Evolutionary conservation across 2,329 filamentous ascomycete genomes (phyloP), one percentile per base, ranked within the genome.

Genomic region (Colletotrichum musae): DNA sequence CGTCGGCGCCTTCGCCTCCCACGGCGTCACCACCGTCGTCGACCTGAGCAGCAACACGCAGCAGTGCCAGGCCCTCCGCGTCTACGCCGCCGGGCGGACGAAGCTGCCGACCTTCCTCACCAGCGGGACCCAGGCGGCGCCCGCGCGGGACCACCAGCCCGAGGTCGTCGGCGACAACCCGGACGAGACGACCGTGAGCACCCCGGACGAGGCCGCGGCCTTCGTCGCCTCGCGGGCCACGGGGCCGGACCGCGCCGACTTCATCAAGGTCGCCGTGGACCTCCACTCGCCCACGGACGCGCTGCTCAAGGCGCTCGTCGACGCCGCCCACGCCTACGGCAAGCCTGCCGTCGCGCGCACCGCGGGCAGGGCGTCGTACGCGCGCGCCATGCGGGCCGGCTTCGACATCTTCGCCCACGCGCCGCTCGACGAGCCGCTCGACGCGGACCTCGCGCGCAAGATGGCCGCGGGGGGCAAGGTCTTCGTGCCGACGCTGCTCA

Each of bases 381-480:
- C 57, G 15, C 72, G 74, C 3, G 77, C 73, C 4, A 52, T 79
- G n/a, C 51, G 62, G 7, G 74, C 74, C 6, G 75, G 72, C 6
- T 77, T 77, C 53, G 75, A 79, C 56, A 43, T 76, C 39, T 57
- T 79, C 24, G 75, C 75, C 13, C 77, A 77, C 52, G 74, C 72
- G 32, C 75, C 77, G 1, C 71, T 77, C 59, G 75, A 77, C 50
- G 73, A 71, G 36, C 58, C 70, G 4, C 50, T 80, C 6, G 75
- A 75, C 54, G n/a, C 59, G 6, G 64, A 63, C 0, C 50, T 76
- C 4, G 70, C 73, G 1, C 47, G 41, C 1, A 58, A 65, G 4
- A 74, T 77, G 70, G 60, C 58, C 7, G 68, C 21, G 13, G 68
- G 69, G 57, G 58, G 70, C 21, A 74, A 74, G 10, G 63, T 75